Conservation (phyloP, 148 eudicot species). For the Simmondsia chinensis region DNA sequence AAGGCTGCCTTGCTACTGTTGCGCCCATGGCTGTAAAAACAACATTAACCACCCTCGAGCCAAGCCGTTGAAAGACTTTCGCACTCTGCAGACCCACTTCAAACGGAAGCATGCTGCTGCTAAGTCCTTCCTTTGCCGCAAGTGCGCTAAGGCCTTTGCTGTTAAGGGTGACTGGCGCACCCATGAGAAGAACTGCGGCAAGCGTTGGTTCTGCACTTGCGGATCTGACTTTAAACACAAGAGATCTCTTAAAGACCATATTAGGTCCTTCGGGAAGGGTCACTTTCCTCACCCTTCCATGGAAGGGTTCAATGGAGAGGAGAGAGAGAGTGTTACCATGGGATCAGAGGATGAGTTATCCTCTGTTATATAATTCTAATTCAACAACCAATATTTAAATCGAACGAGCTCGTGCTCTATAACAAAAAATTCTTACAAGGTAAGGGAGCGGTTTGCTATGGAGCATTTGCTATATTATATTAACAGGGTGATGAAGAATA, state of each 20-base stretch:
- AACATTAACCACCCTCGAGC: conserved; percentile 72
- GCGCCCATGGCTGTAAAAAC: conserved; percentile 63
- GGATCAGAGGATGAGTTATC: too few relatives aligned
- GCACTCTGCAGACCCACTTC: conserved; percentile 72
- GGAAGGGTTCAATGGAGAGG: too few relatives aligned
- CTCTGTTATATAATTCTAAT: too few relatives aligned
- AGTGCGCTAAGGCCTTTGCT: conserved; percentile 54
- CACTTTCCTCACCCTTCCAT: conserved; percentile 51
- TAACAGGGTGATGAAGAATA: too few relatives aligned
- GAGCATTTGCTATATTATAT: too few relatives aligned
- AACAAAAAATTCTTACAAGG: conserved; percentile 32
- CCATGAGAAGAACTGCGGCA: conserved; percentile 70
- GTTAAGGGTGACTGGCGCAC: conserved; percentile 77
- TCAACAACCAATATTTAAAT: neutral
- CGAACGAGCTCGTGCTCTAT: conserved; percentile 20
- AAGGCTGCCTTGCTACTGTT: conserved; percentile 63
- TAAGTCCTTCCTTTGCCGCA: conserved; percentile 51
- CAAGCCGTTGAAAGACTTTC: conserved; percentile 57
- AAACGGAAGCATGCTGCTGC: conserved; percentile 64
- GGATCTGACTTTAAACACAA: conserved; percentile 74
- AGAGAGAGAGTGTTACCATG: too few relatives aligned
- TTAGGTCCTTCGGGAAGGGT: conserved; percentile 60
- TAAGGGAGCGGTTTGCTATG: too few relatives aligned
- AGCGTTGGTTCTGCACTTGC: conserved; percentile 62
- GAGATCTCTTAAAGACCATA: conserved; percentile 61